Evolutionary conservation across 2,329 filamentous ascomycete species (phyloP), one percentile per base, ranked within the genome.

Genomic region (Sarocladium oryzae): DNA sequence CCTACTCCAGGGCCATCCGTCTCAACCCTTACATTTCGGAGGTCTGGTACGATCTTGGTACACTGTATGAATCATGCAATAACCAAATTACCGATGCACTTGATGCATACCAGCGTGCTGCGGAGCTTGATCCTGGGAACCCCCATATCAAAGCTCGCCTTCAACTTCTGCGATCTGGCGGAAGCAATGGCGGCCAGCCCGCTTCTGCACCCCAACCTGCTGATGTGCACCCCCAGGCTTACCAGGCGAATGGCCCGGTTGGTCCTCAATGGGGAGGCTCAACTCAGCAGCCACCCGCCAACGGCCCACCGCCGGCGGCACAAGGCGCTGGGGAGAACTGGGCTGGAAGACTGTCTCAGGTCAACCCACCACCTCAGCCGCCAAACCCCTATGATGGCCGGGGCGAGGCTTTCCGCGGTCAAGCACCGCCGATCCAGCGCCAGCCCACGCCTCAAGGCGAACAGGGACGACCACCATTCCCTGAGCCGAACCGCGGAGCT

Each of bases 11-110:
- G 54, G 93, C 93, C 43, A 99, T 97, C 61, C 86, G 93, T 52
- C 72, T 99, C 61, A 99, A 97, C 66, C 93, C 93, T 4, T 96
- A 95, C 74, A 97, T 99, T 57, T 96, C 91, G 2, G 93, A 99
- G 69, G 93, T 99, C 49, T 99, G 93, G 93, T 99, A 97, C 69
- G 93, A 99, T 68, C 76, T 99, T 35, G 93, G 93, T 56, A 99
- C 93, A 60, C 65, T 99, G 86, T 99, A 99, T 64, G 93, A 99
- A 68, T 96, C 90, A 23, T 99, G 93, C 70, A 97, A 99, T 77
- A 97, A 97, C 71, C 93, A 99, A 70, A 96, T 95, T 53, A 89
- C 85, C 50, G 93, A 99, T 74, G 93, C 93, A 1, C 78, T 97
- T 40, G 93, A 99, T 68, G 93, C 93, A 5, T 99, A 97, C 66